Evolutionary conservation across 129 eudicot species (phyloP), one percentile per base, ranked within the genome.

Genomic region (Silybum marianum): DNA sequence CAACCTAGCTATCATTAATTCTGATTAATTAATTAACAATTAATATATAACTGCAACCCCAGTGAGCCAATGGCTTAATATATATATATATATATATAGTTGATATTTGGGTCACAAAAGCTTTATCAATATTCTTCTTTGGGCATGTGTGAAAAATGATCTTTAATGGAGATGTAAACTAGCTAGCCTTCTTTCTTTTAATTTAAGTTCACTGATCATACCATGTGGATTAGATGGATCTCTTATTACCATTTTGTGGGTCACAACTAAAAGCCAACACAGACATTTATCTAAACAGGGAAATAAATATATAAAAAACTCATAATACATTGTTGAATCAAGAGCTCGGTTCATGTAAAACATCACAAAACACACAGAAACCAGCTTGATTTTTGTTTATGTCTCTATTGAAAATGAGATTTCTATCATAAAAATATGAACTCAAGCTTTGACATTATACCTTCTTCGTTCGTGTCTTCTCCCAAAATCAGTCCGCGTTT

Each of bases 1-100:
- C 70, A 74, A 10, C 32, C 48, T 26, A 74, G 3, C 63, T 73
- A 71, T 71, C 72, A 81, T 81, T 81, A 70, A 67, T 74, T n/a
- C 24, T 63, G 25, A 77, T 58, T 46, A 46, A 25, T 25, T 25
- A 25, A 34, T 34, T 46, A 46, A 9, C 62, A 19, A 34, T 76
- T 36, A 63, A 60, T 46, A 11, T 9, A 48, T 48, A 13, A 48
- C 60, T 48, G 19, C n/a, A 48, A 48, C n/a, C 60, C 60, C 60
- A 48, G 1, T 25, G 28, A 25, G 28, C 28, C 28, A 24, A 48
- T 51, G 13, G 25, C 66, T 25, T 25, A 25, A 25, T 25, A 25
- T 25, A 25, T 25, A 25, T 25, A 25, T 25, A 25, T 25, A 25
- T 25, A 25, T 25, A 25, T 25, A 25, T 25, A 0, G 1, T 25